Base-by-base conservation (phyloP, 2,329 filamentous ascomycete species). In the Balansia obtecta region DNA sequence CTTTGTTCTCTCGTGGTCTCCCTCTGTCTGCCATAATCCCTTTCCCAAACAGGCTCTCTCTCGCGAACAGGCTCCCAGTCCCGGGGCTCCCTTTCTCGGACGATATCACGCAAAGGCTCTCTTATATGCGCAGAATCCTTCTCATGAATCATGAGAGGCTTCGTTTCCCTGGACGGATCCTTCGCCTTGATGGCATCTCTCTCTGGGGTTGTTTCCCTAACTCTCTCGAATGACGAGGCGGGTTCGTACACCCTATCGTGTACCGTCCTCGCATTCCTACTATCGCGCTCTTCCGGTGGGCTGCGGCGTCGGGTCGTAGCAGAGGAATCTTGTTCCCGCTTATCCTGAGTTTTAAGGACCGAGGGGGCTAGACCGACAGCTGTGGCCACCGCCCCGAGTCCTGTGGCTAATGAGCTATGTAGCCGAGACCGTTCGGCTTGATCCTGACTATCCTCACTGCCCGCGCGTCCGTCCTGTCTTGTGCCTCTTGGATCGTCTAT, bases 351-450 rank as follows among this genome's bases (percentile, higher is more conserved):
- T n/a, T 70, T 68, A 45, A 68, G 71, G 16, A 63, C 51, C 8
- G 61, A 58, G 4, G 67, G 61, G 1, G 60, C 60, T 11, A 75
- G 64, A 34, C 72, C 74, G 16, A 77, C 66, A 3, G 74, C 70
- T 3, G 71, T 71, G 6, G 73, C 74, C 32, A 71, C 72, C 16
- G 72, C 68, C 33, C 74, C 70, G 4, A 77, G 62, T 1, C 74
- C 75, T 7, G 69, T 63, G 9, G 67, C 65, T 22, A 76, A 62
- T 54, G 74, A 77, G 45, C 78, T 74, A 38, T 72, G 69, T 34
- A 71, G 59, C 47, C 70, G 70, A 44, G 68, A 66, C 20, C 65
- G 68, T 41, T 68, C 67, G 50, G 65, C 66, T n/a, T 68, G 65
- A 9, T 71, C 50, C 22, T 45, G 18, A 11, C 22, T 27, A 6